Base-by-base conservation (phyloP, 2,329 filamentous ascomycete genomes). In the Fusarium torreyae region DNA sequence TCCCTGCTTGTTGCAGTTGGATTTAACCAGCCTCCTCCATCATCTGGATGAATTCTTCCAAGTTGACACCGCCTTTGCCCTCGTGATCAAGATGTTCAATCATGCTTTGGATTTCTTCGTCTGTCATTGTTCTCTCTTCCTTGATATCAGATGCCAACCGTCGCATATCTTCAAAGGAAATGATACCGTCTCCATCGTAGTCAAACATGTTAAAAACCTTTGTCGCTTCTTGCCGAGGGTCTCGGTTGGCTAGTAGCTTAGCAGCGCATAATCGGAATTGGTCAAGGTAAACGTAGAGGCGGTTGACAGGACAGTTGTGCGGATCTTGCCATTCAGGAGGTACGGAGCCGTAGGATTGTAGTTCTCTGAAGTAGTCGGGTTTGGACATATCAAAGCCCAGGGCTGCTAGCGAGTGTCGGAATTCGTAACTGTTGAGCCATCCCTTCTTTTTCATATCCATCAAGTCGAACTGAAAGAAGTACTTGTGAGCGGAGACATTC, bases 1-100 rank as follows among this genome's bases (percentile, higher is more conserved):
- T 55, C 31, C 26, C 43, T 26, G 39, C 34, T 26, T 60, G 14
- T n/a, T 59, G 24, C 26, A 40, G 20, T 49, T 14, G 20, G n/a
- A 24, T 36, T 73, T 78, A 80, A 54, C 77, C 76, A 62, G 80
- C 79, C 74, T 82, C 80, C 62, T 82, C 80, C 84, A 87, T 87
- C 81, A 90, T 88, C 74, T 88, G 87, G 53, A 90, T 86, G 76
- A 92, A 92, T 78, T 92, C 90, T 60, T 92, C 89, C 70, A 88
- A 84, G 68, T 88, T 89, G 9, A 92, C 89, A 57, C 88, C 94
- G 13, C 94, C 94, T 73, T 97, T 97, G 2, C 94, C 95, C 77
- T 97, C 93, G 69, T 98, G 86, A 82, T 99, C 96, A 83, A 98
- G 97, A 81, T 98, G 95, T 76, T 98, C 94, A 82, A 99, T 96